phyloP scores from a whole-genome alignment of 1,284 basidiomycete species.

The Xerocomus nothofagi region DNA sequence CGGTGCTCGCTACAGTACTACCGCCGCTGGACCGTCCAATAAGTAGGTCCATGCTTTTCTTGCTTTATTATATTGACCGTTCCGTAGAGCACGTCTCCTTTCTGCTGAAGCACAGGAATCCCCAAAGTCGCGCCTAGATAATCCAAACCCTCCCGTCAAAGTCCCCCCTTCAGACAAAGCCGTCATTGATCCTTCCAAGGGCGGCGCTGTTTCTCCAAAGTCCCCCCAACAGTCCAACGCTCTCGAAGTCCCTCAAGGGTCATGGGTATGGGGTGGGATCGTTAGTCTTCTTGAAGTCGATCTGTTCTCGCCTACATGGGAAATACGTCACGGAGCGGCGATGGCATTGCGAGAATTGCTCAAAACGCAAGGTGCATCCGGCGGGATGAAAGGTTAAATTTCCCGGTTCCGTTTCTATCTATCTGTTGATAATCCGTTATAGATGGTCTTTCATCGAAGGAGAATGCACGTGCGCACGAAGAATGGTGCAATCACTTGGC shows the following conservation, averaged over 20 bases:
- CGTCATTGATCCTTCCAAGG: slow-evolving; percentile 74
- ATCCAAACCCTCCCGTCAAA: slow-evolving; percentile 45
- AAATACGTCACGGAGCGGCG: slow-evolving; percentile 92
- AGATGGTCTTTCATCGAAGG: slow-evolving; percentile 51
- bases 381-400: slow-evolving; percentile 72
- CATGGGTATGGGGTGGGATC: slow-evolving; percentile 90
- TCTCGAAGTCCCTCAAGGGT: slow-evolving; percentile 68
- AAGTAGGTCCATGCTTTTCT: slow-evolving; percentile 48
- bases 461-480: slow-evolving; percentile 72
- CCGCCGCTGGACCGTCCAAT: slow-evolving; percentile 52
- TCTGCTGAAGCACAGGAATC: slow-evolving; percentile 51
- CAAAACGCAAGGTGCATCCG: slow-evolving; percentile 80
- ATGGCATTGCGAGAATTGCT: slow-evolving; percentile 90
- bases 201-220: slow-evolving; percentile 77
- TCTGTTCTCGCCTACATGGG: slow-evolving; percentile 89
- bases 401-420: not conserved
- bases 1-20: slow-evolving; percentile 54
- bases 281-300: slow-evolving; percentile 83
- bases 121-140: slow-evolving; percentile 54
- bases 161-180: slow-evolving; percentile 56
- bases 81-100: slow-evolving; percentile 63
- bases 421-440: slow-evolving; percentile 5
- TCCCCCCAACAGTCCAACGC: slow-evolving; percentile 71
- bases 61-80: slow-evolving; percentile 16
- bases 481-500: slow-evolving; percentile 89